Conservation (phyloP, 768 basidiomycete species). For the Tubosaeta sp. region DNA sequence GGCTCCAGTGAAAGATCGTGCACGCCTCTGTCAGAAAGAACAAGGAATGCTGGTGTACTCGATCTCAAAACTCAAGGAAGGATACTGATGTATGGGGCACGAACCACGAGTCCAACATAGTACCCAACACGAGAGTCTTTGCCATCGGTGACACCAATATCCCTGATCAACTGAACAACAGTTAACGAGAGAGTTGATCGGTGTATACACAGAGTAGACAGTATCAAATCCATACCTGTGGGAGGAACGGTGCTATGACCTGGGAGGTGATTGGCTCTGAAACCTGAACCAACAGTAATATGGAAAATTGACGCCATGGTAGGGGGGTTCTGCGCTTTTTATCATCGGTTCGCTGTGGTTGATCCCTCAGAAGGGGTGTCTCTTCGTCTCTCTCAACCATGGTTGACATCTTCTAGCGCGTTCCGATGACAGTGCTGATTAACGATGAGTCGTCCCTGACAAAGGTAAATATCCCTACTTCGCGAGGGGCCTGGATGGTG, state of each 20-base stretch:
- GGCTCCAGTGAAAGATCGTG: constrained; percentile 47
- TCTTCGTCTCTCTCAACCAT: constrained; percentile 46
- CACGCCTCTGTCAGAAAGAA: constrained; percentile 49
- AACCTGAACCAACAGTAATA: constrained; percentile 66
- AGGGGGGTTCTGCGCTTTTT: constrained; percentile 45
- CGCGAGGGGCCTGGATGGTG: no score
- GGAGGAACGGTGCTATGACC: constrained; percentile 72
- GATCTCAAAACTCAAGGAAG: neutral
- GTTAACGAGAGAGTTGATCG: neutral
- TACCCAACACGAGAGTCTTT: constrained; percentile 44
- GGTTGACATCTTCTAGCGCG: neutral
- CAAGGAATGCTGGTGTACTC: constrained; percentile 37
- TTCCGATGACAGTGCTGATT: neutral
- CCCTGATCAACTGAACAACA: constrained; percentile 22
- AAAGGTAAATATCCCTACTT: neutral
- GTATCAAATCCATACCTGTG: constrained; percentile 39
- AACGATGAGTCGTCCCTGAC: neutral
- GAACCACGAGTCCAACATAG: constrained; percentile 46
- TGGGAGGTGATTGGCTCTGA: constrained; percentile 71
- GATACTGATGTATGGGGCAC: constrained; percentile 9
- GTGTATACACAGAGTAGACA: neutral
- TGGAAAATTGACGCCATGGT: constrained; percentile 64
- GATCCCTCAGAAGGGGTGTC: constrained; percentile 46
- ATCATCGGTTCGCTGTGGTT: constrained; percentile 13
- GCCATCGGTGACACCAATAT: constrained; percentile 37